phyloP scores from a whole-genome alignment of 2,329 filamentous ascomycete species.

The Fusarium miscanthi region DNA sequence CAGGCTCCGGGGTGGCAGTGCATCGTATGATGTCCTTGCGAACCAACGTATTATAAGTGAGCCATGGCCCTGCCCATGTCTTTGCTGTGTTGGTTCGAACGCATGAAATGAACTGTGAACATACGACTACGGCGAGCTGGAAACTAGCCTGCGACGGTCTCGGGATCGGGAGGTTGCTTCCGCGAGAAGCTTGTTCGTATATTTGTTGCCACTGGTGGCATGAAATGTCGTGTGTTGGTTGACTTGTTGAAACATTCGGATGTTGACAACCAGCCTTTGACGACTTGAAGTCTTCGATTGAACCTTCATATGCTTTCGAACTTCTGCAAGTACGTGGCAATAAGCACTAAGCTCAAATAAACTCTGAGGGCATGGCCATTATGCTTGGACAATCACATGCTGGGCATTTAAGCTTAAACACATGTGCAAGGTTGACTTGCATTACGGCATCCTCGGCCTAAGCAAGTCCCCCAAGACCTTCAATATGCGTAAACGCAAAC shows the following conservation, averaged over 20 bases:
- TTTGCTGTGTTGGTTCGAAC: not conserved
- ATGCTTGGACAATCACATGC: not conserved
- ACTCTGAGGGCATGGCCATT: not conserved
- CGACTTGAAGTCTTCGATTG: not conserved
- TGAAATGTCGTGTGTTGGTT: not conserved
- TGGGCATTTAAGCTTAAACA: not conserved
- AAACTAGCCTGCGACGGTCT: not conserved
- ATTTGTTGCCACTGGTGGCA: not conserved
- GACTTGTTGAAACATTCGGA: not conserved
- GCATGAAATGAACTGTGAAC: not conserved
- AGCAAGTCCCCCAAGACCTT: not conserved
- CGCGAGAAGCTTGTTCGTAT: not conserved
- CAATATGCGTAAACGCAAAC: not conserved
- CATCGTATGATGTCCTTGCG: not conserved
- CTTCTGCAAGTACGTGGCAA: not conserved
- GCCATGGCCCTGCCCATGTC: not conserved
- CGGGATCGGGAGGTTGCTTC: not conserved
- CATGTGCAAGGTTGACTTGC: not conserved
- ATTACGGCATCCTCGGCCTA: not conserved
- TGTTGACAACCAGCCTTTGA: not conserved
- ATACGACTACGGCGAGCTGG: not conserved
- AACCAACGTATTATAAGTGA: not conserved
- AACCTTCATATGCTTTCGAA: not conserved
- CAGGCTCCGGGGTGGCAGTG: not conserved
- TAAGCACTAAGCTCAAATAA: not conserved